phyloP scores from a whole-genome alignment of 495 filamentous ascomycete genomes.

The Achaetomiella virescens region DNA sequence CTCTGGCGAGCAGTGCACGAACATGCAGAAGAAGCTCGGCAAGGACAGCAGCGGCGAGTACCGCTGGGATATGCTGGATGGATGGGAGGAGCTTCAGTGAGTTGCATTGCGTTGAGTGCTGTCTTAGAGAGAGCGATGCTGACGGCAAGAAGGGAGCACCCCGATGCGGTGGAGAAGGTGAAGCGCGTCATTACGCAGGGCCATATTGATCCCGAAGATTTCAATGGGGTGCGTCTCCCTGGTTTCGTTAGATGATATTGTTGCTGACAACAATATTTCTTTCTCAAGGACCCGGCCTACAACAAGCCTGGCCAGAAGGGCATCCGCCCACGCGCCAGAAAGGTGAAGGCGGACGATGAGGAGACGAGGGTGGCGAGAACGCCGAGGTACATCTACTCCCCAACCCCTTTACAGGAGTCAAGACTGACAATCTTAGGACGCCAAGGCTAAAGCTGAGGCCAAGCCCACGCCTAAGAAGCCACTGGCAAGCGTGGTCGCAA shows the following conservation, averaged over 20 bases:
- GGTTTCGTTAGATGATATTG: not conserved
- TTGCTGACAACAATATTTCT: slow-evolving; percentile 14
- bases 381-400: slow-evolving; percentile 22
- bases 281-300: slow-evolving; percentile 55
- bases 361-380: slow-evolving; percentile 26
- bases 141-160: slow-evolving; percentile 22
- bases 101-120: slow-evolving; percentile 4
- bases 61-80: slow-evolving; percentile 52
- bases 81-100: slow-evolving; percentile 61
- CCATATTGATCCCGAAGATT: slow-evolving; percentile 70
- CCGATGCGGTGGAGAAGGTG: slow-evolving; percentile 57
- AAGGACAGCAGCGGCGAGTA: slow-evolving; percentile 29
- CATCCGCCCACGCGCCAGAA: slow-evolving; percentile 43
- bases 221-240: slow-evolving; percentile 59
- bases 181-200: slow-evolving; percentile 56
- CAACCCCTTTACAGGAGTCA: not conserved
- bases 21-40: slow-evolving; percentile 45
- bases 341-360: slow-evolving; percentile 21
- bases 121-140: not conserved
- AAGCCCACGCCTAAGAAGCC: slow-evolving; percentile 29
- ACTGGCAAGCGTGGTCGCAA: slow-evolving; percentile 35
- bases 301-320: slow-evolving; percentile 61
- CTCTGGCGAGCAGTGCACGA: slow-evolving; percentile 56
- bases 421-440: slow-evolving; percentile 16
- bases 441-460: slow-evolving; percentile 22